These are phyloP conservation scores for Fusarium sacchari DNA, from an alignment of 2,329 filamentous ascomycete species.

Conservation along the genomic window DNA sequence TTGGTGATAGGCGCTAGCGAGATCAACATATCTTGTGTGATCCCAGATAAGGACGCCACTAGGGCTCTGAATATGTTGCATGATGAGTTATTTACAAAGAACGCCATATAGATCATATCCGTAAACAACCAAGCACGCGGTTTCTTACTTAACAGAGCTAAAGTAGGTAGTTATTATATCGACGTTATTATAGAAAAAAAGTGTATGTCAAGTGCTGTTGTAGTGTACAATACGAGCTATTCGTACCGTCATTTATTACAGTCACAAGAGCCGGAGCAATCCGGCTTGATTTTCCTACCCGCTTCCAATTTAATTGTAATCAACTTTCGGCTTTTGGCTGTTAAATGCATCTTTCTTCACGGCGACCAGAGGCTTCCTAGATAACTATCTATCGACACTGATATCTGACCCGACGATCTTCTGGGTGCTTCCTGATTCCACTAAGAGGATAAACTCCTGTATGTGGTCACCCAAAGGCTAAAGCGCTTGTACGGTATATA, in stretches of 20 bases:
- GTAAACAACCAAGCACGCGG: fast-evolving
- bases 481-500: background rate
- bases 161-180: background rate
- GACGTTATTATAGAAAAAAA: background rate
- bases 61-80: background rate
- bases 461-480: fast-evolving
- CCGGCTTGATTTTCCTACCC: background rate
- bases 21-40: background rate
- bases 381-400: background rate
- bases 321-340: too few relatives aligned
- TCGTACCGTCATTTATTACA: too few relatives aligned
- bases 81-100: background rate
- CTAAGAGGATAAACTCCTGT: background rate
- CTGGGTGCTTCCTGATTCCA: background rate
- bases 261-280: background rate
- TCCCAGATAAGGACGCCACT: background rate
- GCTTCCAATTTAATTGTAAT: background rate
- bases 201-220: background rate
- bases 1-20: background rate
- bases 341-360: background rate
- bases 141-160: background rate
- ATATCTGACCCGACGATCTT: background rate
- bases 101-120: background rate
- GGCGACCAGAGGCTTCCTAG: too few relatives aligned
- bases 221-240: background rate